Percentiles rank a stretch among this genome's conserved stretches.
phyloP scores from a whole-genome alignment of 116 monocot genomes.

The Cymodocea nodosa region DNA sequence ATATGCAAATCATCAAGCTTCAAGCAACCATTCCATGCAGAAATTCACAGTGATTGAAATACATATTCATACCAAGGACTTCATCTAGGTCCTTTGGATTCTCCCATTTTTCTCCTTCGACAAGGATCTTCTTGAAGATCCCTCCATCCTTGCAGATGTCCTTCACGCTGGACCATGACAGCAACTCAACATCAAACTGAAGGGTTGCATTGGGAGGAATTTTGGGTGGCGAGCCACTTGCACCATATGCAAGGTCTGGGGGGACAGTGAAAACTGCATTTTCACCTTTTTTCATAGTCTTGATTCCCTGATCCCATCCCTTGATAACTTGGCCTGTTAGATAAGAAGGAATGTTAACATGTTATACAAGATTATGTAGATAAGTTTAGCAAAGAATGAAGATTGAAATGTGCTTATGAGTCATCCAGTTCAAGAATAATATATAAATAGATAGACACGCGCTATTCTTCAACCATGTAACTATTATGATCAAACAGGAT shows the following conservation, averaged over 20 bases:
- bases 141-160: conserved; percentile 98
- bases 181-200: conserved; percentile 86
- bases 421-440: no score
- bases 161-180: conserved; percentile 91
- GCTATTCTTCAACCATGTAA: no score
- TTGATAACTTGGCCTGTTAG: conserved; percentile 83
- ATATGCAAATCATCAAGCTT: neutral
- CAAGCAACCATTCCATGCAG: neutral
- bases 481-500: no score
- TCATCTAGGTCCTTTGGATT: conserved; percentile 93
- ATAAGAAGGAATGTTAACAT: neutral
- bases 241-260: conserved; percentile 83
- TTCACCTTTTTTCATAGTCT: conserved; percentile 97
- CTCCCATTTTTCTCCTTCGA: conserved; percentile 94
- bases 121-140: conserved; percentile 71
- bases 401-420: no score
- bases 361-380: neutral
- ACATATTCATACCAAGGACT: conserved; percentile 53
- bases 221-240: conserved; percentile 71
- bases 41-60: neutral
- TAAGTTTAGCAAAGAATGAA: no score
- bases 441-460: no score
- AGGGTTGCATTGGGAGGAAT: conserved; percentile 87
- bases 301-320: conserved; percentile 94
- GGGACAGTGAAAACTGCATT: conserved; percentile 92